Evolutionary conservation across 75 land plant genomes (phyloP).

Genomic region (Cupressus sempervirens): DNA sequence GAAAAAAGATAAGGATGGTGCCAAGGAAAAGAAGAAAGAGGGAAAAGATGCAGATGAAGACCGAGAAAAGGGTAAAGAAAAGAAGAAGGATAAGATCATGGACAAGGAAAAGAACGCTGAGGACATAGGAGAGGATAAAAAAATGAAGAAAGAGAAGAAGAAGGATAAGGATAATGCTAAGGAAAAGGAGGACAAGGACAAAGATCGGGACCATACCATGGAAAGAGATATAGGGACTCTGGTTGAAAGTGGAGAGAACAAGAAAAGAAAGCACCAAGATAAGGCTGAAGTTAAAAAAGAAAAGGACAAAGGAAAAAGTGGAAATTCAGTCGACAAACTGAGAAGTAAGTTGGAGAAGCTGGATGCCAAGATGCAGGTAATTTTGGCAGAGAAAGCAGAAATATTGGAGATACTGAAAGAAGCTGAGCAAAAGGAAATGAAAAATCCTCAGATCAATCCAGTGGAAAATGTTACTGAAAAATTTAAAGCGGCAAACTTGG

Average conservation of each 20-base stretch:
- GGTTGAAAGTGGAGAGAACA: background rate
- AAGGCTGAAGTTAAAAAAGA: constrained; percentile 5
- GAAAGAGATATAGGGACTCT: background rate
- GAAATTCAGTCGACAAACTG: background rate
- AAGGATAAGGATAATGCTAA: background rate
- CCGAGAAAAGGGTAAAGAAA: no score
- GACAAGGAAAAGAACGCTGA: background rate
- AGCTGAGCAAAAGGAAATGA: background rate
- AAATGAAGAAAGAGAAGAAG: background rate
- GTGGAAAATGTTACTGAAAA: background rate
- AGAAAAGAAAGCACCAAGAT: constrained; percentile 8
- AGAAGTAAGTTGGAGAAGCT: constrained; percentile 9
- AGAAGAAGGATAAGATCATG: background rate
- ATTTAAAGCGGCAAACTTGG: background rate
- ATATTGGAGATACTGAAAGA: constrained; percentile 6
- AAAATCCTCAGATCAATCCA: background rate
- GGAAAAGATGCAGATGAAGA: no score
- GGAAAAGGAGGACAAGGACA: background rate
- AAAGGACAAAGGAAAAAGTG: constrained; percentile 6
- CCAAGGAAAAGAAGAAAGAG: constrained; percentile 8
- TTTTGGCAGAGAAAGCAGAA: constrained; percentile 16
- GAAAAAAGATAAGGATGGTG: background rate
- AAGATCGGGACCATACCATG: background rate
- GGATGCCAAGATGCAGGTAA: constrained; percentile 3
- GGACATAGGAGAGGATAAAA: background rate